A percentile compares a stretch with the other conserved stretches of the same genome.
Conservation (phyloP, 768 basidiomycete genomes). For the Cystobasidium ongulense region DNA sequence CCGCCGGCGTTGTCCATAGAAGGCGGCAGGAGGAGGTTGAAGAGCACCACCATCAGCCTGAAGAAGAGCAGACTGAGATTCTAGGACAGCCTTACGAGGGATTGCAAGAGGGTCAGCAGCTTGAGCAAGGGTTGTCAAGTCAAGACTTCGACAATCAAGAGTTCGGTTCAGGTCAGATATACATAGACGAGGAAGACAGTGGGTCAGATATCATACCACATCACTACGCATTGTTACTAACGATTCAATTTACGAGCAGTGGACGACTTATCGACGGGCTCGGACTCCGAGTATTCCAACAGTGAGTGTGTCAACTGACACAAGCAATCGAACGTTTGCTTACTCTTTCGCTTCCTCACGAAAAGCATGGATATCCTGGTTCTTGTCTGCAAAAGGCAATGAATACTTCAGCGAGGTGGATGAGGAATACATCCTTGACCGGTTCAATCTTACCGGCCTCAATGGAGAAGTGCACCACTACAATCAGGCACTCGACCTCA, state of each 20-base stretch:
- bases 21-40: background rate
- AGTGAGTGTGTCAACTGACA: background rate
- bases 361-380: constrained; percentile 37
- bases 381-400: constrained; percentile 55
- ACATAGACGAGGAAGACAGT: constrained; percentile 16
- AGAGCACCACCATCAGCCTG: background rate
- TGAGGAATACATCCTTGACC: constrained; percentile 95
- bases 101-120: background rate
- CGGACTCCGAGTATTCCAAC: constrained; percentile 33
- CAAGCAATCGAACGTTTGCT: background rate
- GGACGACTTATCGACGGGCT: constrained; percentile 29
- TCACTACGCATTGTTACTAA: background rate
- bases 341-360: background rate
- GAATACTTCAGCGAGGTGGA: constrained; percentile 99
- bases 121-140: background rate
- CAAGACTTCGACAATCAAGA: background rate
- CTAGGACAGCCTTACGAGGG: background rate
- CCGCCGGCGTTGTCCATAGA: background rate
- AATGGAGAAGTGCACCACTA: constrained; percentile 96
- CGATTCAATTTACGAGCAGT: background rate
- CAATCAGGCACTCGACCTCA: constrained; percentile 82
- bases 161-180: background rate
- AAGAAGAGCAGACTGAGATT: too few species aligned
- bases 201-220: background rate
- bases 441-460: constrained; percentile 94